Evolutionary conservation across 345 rosid genomes (phyloP).

Genomic region (Eucalyptus regnans): DNA sequence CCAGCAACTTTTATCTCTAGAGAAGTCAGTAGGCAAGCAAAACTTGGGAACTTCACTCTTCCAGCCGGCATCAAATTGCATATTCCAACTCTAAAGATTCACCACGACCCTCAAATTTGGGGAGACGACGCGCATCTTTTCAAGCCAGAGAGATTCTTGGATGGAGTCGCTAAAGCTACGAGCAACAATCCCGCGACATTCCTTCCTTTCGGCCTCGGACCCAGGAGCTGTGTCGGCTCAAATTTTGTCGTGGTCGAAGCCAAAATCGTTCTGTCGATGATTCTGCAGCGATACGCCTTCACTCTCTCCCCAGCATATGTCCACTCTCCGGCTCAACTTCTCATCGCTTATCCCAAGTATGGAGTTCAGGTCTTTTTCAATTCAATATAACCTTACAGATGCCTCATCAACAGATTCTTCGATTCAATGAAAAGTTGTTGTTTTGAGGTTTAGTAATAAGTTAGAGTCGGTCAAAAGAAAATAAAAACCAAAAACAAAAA

Average conservation of each 20-base stretch:
- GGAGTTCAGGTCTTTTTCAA: not conserved
- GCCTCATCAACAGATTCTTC: not conserved
- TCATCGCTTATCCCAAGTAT: not conserved
- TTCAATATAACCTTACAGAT: not conserved
- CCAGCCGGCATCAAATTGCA: conserved; percentile 1
- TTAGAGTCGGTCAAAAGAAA: too few species aligned
- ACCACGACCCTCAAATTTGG: conserved; percentile 26
- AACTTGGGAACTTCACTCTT: conserved; percentile 9
- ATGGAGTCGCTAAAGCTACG: conserved; percentile 34
- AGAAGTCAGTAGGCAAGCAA: not conserved
- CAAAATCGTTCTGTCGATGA: conserved; percentile 6
- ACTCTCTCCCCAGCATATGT: conserved; percentile 2
- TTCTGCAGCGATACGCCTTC: not conserved
- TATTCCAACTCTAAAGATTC: conserved; percentile 10
- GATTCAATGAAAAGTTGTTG: not conserved
- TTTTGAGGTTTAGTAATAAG: not conserved
- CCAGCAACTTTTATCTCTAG: not conserved
- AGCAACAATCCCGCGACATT: conserved; percentile 9
- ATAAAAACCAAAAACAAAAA: too few species aligned
- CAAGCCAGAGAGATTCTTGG: conserved; percentile 31
- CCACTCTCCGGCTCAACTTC: not conserved
- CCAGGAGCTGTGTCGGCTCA: conserved; percentile 20
- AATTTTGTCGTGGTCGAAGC: conserved; percentile 16
- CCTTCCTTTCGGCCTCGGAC: conserved; percentile 24
- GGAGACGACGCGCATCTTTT: conserved; percentile 29